Percentiles rank a stretch among this genome's conserved stretches.
Evolutionary conservation across 495 filamentous ascomycete genomes (phyloP).

Genomic region (Penicillium waksmanii): DNA sequence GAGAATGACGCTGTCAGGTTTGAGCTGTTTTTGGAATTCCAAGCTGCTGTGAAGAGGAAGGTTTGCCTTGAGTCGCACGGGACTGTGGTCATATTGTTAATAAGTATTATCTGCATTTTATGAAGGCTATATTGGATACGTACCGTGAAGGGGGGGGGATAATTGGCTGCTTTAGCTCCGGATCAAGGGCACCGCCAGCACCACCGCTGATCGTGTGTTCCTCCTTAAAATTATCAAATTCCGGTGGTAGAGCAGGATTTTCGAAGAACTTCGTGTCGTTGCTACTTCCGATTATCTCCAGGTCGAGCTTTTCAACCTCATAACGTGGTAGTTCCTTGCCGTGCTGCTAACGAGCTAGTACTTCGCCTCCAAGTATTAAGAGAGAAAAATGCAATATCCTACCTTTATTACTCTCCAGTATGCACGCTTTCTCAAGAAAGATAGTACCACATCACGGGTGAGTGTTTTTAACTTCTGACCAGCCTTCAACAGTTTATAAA

Average conservation of each 20-base stretch:
- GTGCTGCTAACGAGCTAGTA: not conserved
- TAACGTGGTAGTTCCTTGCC: slow-evolving; percentile 14
- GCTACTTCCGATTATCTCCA: slow-evolving; percentile 17
- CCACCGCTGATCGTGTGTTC: slow-evolving; percentile 14
- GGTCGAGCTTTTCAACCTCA: slow-evolving; percentile 11
- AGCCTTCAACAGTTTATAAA: slow-evolving; percentile 11
- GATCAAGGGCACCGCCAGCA: slow-evolving; percentile 12
- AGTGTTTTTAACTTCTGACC: slow-evolving; percentile 7
- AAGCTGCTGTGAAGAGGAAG: slow-evolving; percentile 9
- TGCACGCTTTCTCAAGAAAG: slow-evolving; percentile 4
- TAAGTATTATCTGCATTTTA: no score
- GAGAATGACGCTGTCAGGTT: slow-evolving; percentile 16
- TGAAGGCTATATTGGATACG: not conserved
- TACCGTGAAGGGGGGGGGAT: not conserved
- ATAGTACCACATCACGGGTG: slow-evolving; percentile 8
- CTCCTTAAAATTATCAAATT: slow-evolving; percentile 12
- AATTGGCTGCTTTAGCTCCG: slow-evolving; percentile 11
- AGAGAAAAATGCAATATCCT: not conserved
- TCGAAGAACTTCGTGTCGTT: slow-evolving; percentile 13
- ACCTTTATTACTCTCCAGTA: slow-evolving; percentile 19
- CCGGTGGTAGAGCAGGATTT: slow-evolving; percentile 7
- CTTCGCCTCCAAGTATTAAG: not conserved
- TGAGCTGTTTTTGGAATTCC: slow-evolving; percentile 6
- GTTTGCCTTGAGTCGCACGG: slow-evolving; percentile 11
- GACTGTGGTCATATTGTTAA: not conserved